Conservation (phyloP, 2,329 filamentous ascomycete genomes). For the Septoria linicola region DNA sequence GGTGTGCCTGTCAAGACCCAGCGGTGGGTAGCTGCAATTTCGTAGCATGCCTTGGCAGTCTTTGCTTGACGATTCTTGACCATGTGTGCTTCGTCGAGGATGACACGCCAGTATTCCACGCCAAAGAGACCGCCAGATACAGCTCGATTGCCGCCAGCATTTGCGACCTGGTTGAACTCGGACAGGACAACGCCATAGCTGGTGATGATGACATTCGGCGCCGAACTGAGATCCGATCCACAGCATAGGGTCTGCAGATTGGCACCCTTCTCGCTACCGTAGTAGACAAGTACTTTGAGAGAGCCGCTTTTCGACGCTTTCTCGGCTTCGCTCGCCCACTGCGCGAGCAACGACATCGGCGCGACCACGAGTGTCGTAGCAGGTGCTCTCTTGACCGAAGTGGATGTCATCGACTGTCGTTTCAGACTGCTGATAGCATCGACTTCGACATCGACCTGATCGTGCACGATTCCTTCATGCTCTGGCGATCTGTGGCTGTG, state of each 20-base stretch:
- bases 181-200: slow-evolving; percentile 91
- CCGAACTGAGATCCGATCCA: slow-evolving; percentile 67
- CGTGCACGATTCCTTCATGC: slow-evolving; percentile 31
- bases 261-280: slow-evolving; percentile 77
- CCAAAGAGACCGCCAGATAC: slow-evolving; percentile 70
- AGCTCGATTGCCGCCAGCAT: slow-evolving; percentile 61
- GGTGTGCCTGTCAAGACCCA: slow-evolving; percentile 95
- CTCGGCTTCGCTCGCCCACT: slow-evolving; percentile 94
- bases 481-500: slow-evolving; percentile 70
- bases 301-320: slow-evolving; percentile 84
- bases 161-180: slow-evolving; percentile 73
- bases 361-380: slow-evolving; percentile 94
- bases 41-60: slow-evolving; percentile 92
- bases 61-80: slow-evolving; percentile 89
- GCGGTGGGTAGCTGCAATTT: slow-evolving; percentile 77
- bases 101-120: slow-evolving; percentile 89
- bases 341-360: slow-evolving; percentile 91
- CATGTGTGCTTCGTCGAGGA: slow-evolving; percentile 90
- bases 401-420: slow-evolving; percentile 58
- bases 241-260: slow-evolving; percentile 80
- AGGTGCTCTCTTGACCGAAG: slow-evolving; percentile 66
- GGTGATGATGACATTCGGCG: slow-evolving; percentile 89
- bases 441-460: slow-evolving; percentile 29
- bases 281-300: slow-evolving; percentile 84
- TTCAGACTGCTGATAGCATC: slow-evolving; percentile 61